These are phyloP conservation scores for Brettanomyces anomalus DNA, from an alignment of 805 yeast genomes.

Conservation along the genomic window DNA sequence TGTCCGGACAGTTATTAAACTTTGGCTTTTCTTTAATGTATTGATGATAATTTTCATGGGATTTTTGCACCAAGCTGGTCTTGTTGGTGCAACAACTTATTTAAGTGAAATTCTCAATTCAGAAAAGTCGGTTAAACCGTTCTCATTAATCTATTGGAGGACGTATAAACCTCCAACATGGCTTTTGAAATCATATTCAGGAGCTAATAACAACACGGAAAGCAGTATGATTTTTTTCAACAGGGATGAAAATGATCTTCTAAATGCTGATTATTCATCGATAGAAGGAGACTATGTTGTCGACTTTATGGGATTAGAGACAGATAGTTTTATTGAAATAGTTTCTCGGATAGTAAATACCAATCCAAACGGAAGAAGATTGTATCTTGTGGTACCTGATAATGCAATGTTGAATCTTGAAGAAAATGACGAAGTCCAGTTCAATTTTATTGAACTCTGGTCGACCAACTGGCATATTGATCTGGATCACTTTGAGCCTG, in stretches of 20 bases:
- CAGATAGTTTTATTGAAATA: slow-evolving; percentile 13
- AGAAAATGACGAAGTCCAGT: background rate
- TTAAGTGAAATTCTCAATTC: slow-evolving; percentile 15
- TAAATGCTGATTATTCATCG: slow-evolving; percentile 7
- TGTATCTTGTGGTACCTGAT: slow-evolving; percentile 21
- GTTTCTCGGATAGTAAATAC: slow-evolving; percentile 3
- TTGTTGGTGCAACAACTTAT: slow-evolving; percentile 53
- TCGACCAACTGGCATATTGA: slow-evolving; percentile 46
- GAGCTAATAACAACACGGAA: background rate
- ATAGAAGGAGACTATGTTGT: slow-evolving; percentile 18
- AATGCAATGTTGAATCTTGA: slow-evolving; percentile 18
- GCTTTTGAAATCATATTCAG: slow-evolving; percentile 30
- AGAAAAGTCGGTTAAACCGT: slow-evolving; percentile 16
- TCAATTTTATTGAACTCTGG: slow-evolving; percentile 21
- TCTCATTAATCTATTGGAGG: slow-evolving; percentile 79
- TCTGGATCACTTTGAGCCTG: slow-evolving; percentile 62
- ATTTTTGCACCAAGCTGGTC: slow-evolving; percentile 81
- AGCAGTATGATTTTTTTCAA: slow-evolving; percentile 5
- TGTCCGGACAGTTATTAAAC: slow-evolving; percentile 20
- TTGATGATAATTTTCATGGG: slow-evolving; percentile 64
- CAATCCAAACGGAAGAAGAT: background rate
- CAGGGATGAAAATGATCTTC: slow-evolving; percentile 16
- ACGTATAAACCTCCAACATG: slow-evolving; percentile 92
- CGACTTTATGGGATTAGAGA: slow-evolving; percentile 39
- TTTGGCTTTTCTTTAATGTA: slow-evolving; percentile 61